These are phyloP conservation scores for Balakata baccata DNA, from an alignment of 345 rosid species.

Conservation along the genomic window DNA sequence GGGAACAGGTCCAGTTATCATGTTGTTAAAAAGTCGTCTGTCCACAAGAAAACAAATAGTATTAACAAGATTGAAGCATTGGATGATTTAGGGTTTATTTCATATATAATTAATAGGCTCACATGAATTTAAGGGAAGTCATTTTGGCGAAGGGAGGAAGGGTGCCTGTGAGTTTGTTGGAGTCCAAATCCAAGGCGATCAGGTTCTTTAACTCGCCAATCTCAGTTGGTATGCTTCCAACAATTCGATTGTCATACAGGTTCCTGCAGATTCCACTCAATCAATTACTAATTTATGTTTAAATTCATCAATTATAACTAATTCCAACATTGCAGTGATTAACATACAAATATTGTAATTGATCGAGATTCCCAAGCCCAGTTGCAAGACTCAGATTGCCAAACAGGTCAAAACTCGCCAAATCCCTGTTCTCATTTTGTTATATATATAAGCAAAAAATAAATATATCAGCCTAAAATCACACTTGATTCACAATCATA, in stretches of 20 bases:
- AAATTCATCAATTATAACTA: no score
- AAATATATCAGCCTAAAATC: no score
- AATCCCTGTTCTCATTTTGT: conserved; percentile 65
- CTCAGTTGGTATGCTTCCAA: conserved; percentile 72
- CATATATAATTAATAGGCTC: conserved; percentile 24
- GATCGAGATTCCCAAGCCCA: conserved; percentile 76
- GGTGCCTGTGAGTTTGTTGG: conserved; percentile 67
- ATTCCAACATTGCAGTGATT: no score
- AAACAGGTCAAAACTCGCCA: conserved; percentile 65
- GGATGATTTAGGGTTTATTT: no score
- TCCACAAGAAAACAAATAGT: not conserved
- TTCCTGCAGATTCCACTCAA: conserved; percentile 38
- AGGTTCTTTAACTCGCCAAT: conserved; percentile 72
- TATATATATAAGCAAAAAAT: not conserved
- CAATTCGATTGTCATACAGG: conserved; percentile 73
- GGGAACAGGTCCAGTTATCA: conserved; percentile 52
- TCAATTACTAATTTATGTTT: no score
- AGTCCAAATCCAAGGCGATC: conserved; percentile 76
- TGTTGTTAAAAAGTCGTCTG: conserved; percentile 57
- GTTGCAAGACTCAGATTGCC: conserved; percentile 58
- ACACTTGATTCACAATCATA: no score
- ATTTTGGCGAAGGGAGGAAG: conserved; percentile 63
- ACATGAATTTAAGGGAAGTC: conserved; percentile 76
- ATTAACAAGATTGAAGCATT: no score
- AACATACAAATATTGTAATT: conserved; percentile 73